Evolutionary conservation across 371 early-diverging fungal genomes (phyloP), one percentile per base, ranked within the genome.

Genomic region (Mortierella sp.): DNA sequence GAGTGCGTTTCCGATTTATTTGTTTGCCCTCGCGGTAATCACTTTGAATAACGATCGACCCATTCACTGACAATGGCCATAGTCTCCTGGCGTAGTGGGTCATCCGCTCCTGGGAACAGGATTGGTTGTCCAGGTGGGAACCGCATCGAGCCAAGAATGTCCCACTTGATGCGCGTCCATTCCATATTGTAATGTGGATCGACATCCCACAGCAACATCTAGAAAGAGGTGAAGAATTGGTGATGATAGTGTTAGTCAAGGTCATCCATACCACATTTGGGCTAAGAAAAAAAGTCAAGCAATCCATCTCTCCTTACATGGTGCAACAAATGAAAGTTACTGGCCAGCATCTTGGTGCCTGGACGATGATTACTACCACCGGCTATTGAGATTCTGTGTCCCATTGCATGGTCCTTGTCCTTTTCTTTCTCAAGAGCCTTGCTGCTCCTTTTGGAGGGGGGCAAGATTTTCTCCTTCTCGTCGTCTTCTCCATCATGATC

Each of bases 101-200:
- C 71, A 5, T 57, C 60, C 13, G 70, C 78, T 9, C 74, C 74
- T 43, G 78, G 78, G 28, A 76, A 69, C 27, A 76, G 58, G 47
- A 70, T 51, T 24, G 78, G 78, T 31, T 70, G 78, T 14, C 78
- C 78, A 24, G 70, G 78, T 2, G 70, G 78, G 49, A 76, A 76
- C 12, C 71, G 66, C 78, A 76, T 76, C 21, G 66, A 54, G 3
- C 78, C 70, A 31, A 76, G 38, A 38, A 70, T 66, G 2, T 61
- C 67, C 62, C 70, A 66, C 24, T 76, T 76, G 62, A 76, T 76
- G 19, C 43, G 39, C 4, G 78, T 76, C 78, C 78, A 76, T 26
- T 70, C 63, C 67, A 47, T 13, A n/a, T 70, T 69, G 56, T 70
- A 70, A 21, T 46, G 49, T 4, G 78, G 67, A 16, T 76, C 56